phyloP scores from a whole-genome alignment of 805 yeast species.

The Jamesozyma hellenica region DNA sequence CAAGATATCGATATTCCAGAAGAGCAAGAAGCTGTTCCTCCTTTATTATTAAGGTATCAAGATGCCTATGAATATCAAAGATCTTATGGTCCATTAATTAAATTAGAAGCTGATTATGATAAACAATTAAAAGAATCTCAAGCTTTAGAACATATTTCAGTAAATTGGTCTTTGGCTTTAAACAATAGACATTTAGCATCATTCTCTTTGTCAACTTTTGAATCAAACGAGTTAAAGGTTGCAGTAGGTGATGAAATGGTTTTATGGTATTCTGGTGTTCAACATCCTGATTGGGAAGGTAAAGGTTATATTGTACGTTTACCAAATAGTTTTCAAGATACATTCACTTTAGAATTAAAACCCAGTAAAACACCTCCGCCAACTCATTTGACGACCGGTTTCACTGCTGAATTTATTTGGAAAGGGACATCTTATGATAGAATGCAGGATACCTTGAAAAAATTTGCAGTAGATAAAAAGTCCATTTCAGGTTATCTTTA shows the following conservation, averaged over 20 bases:
- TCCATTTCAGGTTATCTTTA: conserved; percentile 68
- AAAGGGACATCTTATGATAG: conserved; percentile 73
- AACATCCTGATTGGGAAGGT: conserved; percentile 59
- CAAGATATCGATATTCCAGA: conserved; percentile 48
- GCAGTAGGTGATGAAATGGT: conserved; percentile 80
- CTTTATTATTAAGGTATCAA: conserved; percentile 63
- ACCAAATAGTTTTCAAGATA: conserved; percentile 58
- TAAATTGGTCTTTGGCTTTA: conserved; percentile 63
- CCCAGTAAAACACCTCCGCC: conserved; percentile 37
- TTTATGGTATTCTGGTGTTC: conserved; percentile 49
- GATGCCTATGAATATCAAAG: conserved; percentile 83
- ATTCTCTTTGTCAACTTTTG: conserved; percentile 59
- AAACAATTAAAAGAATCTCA: conserved; percentile 64
- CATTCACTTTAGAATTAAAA: conserved; percentile 59
- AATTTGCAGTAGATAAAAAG: conserved; percentile 58
- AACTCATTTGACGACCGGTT: conserved; percentile 49
- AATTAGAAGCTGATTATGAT: conserved; percentile 75
- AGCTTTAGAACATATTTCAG: conserved; percentile 60
- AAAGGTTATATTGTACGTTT: conserved; percentile 60
- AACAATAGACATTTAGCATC: conserved; percentile 59
- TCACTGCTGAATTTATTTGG: conserved; percentile 84
- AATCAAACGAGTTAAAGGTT: conserved; percentile 52
- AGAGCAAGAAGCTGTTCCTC: conserved; percentile 50
- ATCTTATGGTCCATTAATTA: conserved; percentile 72
- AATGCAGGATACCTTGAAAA: conserved; percentile 68